Evolutionary conservation across 495 filamentous ascomycete genomes (phyloP), one percentile per base, ranked within the genome.

Genomic region (Polyplosphaeria fusca): DNA sequence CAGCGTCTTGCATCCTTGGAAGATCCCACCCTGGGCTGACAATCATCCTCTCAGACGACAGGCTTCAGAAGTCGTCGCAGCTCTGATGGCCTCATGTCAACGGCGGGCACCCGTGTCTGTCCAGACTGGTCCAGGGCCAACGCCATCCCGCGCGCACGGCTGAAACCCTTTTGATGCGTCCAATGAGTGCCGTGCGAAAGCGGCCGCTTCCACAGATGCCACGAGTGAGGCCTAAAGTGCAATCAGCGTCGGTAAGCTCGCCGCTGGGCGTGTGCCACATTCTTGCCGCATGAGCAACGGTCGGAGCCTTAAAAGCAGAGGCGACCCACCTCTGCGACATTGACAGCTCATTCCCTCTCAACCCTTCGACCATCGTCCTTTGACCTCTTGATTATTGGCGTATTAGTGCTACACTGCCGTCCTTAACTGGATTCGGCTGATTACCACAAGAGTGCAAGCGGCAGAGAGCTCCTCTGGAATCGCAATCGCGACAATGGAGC

Each of bases 401-500:
- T 35, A 35, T 35, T 35, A 7, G 7, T 14, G 14, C 7, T 35
- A 7, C 30, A 35, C 7, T 14, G 30, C 7, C 30, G 14, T 35
- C 30, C 7, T n/a, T n/a, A 35, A 35, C 30, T 35, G 7, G 14
- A 7, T 35, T 7, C 30, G 14, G 14, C 30, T 7, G 14, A 35
- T 35, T 14, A 14, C 14, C 30, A 35, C 30, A 14, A 14, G 14
- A 14, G 30, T 35, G 14, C 30, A 14, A 35, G 30, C 30, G 30
- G n/a, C n/a, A n/a, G n/a, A n/a, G n/a, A n/a, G n/a, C n/a, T n/a
- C n/a, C n/a, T n/a, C n/a, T n/a, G n/a, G n/a, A n/a, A n/a, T n/a
- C n/a, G n/a, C n/a, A n/a, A n/a, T n/a, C n/a, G 30, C 30, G 7
- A 35, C 30, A 14, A 35, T 35, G 39, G 57, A 60, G 37, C 2